These are phyloP conservation scores for Aspergillus kassunensis DNA, from an alignment of 495 filamentous ascomycete genomes.

Conservation along the genomic window DNA sequence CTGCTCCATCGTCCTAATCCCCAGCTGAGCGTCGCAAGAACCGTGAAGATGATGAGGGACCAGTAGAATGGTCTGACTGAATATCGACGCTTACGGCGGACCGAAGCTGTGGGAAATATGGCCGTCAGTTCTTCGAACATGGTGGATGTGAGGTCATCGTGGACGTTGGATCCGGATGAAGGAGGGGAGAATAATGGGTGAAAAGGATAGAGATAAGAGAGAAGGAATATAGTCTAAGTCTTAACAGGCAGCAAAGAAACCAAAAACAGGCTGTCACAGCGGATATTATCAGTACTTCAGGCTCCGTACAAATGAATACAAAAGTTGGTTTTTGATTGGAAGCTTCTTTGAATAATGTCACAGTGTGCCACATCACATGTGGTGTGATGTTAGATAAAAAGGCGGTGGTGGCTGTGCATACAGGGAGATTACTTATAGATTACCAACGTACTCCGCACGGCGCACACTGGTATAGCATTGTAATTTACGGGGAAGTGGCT, in stretches of 20 bases:
- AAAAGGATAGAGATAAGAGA: background rate
- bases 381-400: conserved; percentile 8
- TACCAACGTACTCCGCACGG: too few species aligned
- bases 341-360: background rate
- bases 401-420: conserved; percentile 3
- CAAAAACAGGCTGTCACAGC: background rate
- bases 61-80: conserved; percentile 38
- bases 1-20: conserved; percentile 8
- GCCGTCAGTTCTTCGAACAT: conserved; percentile 25
- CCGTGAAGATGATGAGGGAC: conserved; percentile 28
- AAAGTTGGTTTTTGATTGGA: background rate
- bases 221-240: background rate
- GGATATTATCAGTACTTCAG: too few species aligned
- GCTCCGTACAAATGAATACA: too few species aligned
- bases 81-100: conserved; percentile 28
- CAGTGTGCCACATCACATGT: background rate
- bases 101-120: conserved; percentile 21
- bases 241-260: conserved; percentile 7
- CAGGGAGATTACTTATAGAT: background rate
- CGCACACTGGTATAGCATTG: too few species aligned
- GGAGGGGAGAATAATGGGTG: conserved; percentile 1
- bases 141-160: conserved; percentile 29
- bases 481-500: too few species aligned
- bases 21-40: conserved; percentile 27
- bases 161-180: conserved; percentile 7